Evolutionary conservation across 306 rosid genomes (phyloP), one percentile per base, ranked within the genome.

Genomic region (Cucumis cinereus): DNA sequence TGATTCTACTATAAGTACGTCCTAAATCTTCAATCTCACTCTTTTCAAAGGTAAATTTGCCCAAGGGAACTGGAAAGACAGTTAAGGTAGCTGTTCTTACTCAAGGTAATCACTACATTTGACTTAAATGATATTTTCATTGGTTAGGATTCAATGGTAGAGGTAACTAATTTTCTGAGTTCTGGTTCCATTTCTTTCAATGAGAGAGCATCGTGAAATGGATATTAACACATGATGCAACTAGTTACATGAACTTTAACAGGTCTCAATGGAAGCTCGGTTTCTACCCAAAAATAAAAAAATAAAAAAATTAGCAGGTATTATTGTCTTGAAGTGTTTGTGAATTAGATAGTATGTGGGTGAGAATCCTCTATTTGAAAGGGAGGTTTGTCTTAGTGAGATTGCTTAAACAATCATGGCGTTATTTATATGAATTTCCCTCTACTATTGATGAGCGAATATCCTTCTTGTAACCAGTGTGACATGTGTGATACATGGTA

Each of bases 11-110:
- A 38, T 80, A 36, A 49, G 24, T 15, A 59, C 49, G 60, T 35
- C 24, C 53, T 45, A 50, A 20, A 62, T 68, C 55, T 22, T 12
- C 36, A 40, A 41, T 71, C 41, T 71, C 59, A 14, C 24, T 26
- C 49, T 63, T 77, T 17, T 66, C 77, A 49, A 17, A 95, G 99
- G 99, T 95, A 50, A 95, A 55, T 87, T 89, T 95, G 77, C 99
- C 99, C 24, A 92, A 95, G 87, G 99, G 99, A 83, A 95, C 99
- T 33, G 99, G 99, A 77, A 90, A 92, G 73, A 84, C 96, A 5
- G 86, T 95, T 71, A 95, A 82, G 81, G 93, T 95, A 77, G 99
- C 99, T 49, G 99, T 95, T 80, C 99, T 95, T 80, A 92, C 98
- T 86, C 99, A 95, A 92, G 99, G 99, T 94, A 82, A 54, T 73